phyloP scores from a whole-genome alignment of 345 rosid species.

The Hevea brasiliensis region DNA sequence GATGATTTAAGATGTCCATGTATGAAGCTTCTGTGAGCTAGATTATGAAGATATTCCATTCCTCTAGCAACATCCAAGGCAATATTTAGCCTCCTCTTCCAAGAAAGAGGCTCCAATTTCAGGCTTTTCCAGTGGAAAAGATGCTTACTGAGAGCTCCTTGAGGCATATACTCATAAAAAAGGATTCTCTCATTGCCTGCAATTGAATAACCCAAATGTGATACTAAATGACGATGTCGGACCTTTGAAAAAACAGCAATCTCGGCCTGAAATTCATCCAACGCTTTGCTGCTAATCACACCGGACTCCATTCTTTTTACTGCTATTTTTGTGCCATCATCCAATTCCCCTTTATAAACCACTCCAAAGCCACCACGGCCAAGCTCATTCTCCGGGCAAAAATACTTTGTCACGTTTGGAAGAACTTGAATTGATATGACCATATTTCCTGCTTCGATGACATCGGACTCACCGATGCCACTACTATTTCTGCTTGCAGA shows the following conservation, averaged over 20 bases:
- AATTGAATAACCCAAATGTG: slow-evolving; percentile 62
- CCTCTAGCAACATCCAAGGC: slow-evolving; percentile 83
- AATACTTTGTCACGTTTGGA: slow-evolving; percentile 61
- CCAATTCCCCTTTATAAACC: slow-evolving; percentile 68
- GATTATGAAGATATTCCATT: slow-evolving; percentile 72
- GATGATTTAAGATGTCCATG: slow-evolving; percentile 80
- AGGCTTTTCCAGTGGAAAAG: slow-evolving; percentile 71
- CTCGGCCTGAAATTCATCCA: slow-evolving; percentile 69
- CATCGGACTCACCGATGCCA: slow-evolving; percentile 54
- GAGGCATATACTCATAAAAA: too few species aligned
- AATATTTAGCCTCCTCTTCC: slow-evolving; percentile 65
- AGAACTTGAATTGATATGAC: slow-evolving; percentile 78
- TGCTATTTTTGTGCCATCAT: slow-evolving; percentile 70
- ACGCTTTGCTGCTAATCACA: slow-evolving; percentile 55
- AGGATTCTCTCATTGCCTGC: slow-evolving; percentile 61
- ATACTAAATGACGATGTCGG: slow-evolving; percentile 71
- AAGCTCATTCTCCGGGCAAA: slow-evolving; percentile 64
- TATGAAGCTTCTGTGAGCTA: slow-evolving; percentile 72
- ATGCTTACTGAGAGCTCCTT: slow-evolving; percentile 46
- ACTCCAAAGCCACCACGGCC: slow-evolving; percentile 84
- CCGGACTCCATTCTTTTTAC: slow-evolving; percentile 82
- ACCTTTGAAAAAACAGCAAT: slow-evolving; percentile 78
- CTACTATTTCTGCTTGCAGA: slow-evolving; percentile 51
- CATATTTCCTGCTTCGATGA: slow-evolving; percentile 67
- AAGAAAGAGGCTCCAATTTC: slow-evolving; percentile 64